Conservation (phyloP, 345 rosid species). For the Schrenkiella parvula region DNA sequence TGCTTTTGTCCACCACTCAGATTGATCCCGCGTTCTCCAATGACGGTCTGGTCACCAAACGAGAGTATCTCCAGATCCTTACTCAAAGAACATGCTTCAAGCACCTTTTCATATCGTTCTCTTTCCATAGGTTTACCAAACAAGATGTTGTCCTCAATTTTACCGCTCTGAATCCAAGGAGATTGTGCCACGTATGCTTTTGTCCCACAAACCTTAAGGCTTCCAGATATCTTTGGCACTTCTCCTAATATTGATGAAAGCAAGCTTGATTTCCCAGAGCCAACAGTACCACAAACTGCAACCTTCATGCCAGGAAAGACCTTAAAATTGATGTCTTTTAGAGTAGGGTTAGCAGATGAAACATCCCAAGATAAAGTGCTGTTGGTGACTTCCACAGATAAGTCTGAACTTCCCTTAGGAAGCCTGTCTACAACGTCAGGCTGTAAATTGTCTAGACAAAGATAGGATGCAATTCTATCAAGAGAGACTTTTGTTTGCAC, state of each 20-base stretch:
- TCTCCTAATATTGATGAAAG: constrained; percentile 73
- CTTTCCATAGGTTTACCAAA: constrained; percentile 70
- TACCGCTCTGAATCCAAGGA: constrained; percentile 91
- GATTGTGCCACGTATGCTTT: constrained; percentile 82
- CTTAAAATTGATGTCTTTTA: constrained; percentile 50
- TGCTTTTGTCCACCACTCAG: constrained; percentile 91
- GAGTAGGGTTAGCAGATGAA: constrained; percentile 39
- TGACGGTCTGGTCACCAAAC: constrained; percentile 72
- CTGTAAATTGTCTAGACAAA: constrained; percentile 51
- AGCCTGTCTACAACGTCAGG: constrained; percentile 45
- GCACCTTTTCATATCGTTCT: constrained; percentile 51
- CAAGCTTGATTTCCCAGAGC: constrained; percentile 78
- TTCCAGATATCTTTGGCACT: constrained; percentile 60
- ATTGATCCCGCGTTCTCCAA: constrained; percentile 89
- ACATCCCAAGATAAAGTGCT: constrained; percentile 62
- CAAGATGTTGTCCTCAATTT: constrained; percentile 74
- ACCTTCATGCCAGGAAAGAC: constrained; percentile 57
- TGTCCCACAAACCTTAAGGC: constrained; percentile 54
- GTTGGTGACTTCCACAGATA: constrained; percentile 44
- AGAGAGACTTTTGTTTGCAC: constrained; percentile 70
- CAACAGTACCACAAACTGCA: constrained; percentile 78
- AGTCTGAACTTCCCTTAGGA: constrained; percentile 42
- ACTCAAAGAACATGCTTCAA: constrained; percentile 68
- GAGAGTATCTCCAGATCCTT: constrained; percentile 73
- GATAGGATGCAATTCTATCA: constrained; percentile 59